Percentiles rank a stretch among this genome's conserved stretches.
Conservation (phyloP, 805 yeast species). For the Barnettozyma siamensis region DNA sequence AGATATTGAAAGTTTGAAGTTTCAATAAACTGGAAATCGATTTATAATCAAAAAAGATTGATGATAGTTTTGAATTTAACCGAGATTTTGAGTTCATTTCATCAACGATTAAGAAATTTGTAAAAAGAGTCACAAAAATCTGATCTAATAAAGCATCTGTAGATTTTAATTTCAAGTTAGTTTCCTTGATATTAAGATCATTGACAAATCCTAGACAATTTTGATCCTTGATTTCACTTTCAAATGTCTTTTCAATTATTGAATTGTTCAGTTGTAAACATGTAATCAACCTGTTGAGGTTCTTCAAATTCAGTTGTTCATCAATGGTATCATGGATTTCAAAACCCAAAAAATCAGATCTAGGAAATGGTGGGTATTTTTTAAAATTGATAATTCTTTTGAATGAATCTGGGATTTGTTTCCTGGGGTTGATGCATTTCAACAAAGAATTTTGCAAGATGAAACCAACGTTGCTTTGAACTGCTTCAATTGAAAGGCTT, state of each 20-base stretch:
- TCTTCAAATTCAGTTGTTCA: conserved; percentile 12
- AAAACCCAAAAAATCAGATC: conserved; percentile 19
- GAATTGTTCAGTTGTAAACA: conserved; percentile 10
- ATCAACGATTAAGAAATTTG: conserved; percentile 11
- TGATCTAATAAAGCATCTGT: conserved; percentile 12
- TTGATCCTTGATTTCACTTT: conserved; percentile 4
- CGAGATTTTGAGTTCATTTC: conserved; percentile 17
- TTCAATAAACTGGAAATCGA: conserved; percentile 18
- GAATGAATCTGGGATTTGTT: conserved; percentile 8
- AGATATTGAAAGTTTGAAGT: conserved; percentile 20
- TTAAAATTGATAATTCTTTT: conserved; percentile 9
- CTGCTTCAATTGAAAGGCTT: conserved; percentile 14
- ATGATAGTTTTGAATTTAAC: not conserved
- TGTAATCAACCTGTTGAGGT: conserved; percentile 12
- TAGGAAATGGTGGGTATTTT: conserved; percentile 24
- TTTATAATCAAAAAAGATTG: conserved; percentile 12
- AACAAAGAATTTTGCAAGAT: conserved; percentile 15
- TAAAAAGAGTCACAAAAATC: conserved; percentile 13
- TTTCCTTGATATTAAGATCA: conserved; percentile 5
- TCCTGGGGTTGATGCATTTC: conserved; percentile 12
- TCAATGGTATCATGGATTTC: conserved; percentile 4
- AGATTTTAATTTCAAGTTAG: conserved; percentile 10
- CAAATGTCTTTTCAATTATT: conserved; percentile 10
- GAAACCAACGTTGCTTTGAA: conserved; percentile 14
- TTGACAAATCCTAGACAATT: conserved; percentile 4